phyloP scores from a whole-genome alignment of 139 green algal species.

The Chlorella sp. region DNA sequence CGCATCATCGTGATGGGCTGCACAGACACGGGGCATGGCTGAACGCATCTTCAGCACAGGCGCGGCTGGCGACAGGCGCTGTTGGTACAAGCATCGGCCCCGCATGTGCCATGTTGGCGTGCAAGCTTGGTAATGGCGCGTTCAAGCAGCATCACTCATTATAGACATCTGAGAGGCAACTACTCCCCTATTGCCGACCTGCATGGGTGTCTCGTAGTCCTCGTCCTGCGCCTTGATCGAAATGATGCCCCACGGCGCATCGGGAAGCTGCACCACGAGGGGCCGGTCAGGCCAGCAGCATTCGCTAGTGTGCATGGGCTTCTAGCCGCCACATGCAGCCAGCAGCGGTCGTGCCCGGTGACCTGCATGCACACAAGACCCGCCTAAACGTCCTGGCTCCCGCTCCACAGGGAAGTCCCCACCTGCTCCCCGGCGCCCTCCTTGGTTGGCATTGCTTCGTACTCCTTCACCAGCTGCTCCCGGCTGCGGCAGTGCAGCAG shows the following conservation, averaged over 20 bases:
- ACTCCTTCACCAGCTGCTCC: constrained; percentile 89
- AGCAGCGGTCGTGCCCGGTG: too few relatives aligned
- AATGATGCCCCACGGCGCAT: constrained; percentile 95
- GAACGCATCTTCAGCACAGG: too few relatives aligned
- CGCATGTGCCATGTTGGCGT: too few relatives aligned
- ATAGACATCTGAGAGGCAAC: too few relatives aligned
- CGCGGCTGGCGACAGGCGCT: neutral
- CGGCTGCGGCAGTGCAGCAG: constrained; percentile 24
- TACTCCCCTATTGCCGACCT: constrained; percentile 5
- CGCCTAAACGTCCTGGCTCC: too few relatives aligned
- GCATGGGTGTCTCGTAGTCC: constrained; percentile 88
- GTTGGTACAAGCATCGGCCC: too few relatives aligned
- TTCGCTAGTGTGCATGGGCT: too few relatives aligned
- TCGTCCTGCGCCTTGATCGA: constrained; percentile 87
- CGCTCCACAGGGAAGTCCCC: neutral
- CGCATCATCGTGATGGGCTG: constrained; percentile 97
- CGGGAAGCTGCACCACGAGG: constrained; percentile 51
- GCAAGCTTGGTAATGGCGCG: too few relatives aligned
- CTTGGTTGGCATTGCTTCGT: constrained; percentile 63
- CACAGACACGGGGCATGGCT: constrained; percentile 3
- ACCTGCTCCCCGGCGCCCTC: constrained; percentile 41
- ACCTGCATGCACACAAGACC: too few relatives aligned
- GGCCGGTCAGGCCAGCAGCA: too few relatives aligned
- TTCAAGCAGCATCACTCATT: neutral
- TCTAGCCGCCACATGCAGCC: too few relatives aligned